Conservation (phyloP, 2,329 filamentous ascomycete species). For the Fusarium robinianum region DNA sequence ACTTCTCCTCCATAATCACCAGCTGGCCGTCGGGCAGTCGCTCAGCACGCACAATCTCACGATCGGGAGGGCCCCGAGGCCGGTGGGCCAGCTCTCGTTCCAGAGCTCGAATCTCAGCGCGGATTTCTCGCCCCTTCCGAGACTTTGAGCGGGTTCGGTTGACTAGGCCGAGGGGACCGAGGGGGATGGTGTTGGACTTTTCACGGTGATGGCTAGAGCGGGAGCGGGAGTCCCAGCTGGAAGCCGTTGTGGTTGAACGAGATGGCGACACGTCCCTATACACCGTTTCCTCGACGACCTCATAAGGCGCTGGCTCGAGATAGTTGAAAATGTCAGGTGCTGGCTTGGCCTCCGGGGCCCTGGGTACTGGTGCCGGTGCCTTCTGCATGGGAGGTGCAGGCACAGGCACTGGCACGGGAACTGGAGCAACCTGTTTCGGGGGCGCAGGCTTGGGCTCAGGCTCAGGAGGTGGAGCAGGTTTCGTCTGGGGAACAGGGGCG, state of each 20-base stretch:
- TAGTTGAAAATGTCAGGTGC: no score
- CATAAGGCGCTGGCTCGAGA: no score
- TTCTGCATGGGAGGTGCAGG: constrained; percentile 4
- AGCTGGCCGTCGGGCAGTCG: constrained; percentile 64
- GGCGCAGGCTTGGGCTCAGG: no score
- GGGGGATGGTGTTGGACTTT: no score
- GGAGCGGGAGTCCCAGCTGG: constrained; percentile 40
- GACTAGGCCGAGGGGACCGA: constrained; percentile 45
- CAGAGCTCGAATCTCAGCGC: constrained; percentile 71
- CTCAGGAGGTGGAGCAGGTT: neutral
- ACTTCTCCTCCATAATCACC: constrained; percentile 64
- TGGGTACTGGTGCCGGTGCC: constrained; percentile 16
- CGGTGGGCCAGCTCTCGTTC: constrained; percentile 56
- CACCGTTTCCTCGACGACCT: constrained; percentile 52
- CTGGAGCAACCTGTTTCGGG: constrained; percentile 1
- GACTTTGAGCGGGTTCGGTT: constrained; percentile 50
- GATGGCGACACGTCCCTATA: constrained; percentile 56
- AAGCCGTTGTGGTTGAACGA: constrained; percentile 45
- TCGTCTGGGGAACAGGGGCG: constrained; percentile 6
- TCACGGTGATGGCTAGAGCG: constrained; percentile 37
- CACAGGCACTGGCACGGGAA: constrained; percentile 4
- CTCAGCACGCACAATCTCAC: constrained; percentile 61
- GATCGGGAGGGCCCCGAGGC: constrained; percentile 46
- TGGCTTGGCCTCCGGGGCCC: constrained; percentile 13
- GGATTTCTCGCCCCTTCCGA: constrained; percentile 65